Evolutionary conservation across 1,139 yeast species (phyloP).

Genomic region (Candida tropicalis): DNA sequence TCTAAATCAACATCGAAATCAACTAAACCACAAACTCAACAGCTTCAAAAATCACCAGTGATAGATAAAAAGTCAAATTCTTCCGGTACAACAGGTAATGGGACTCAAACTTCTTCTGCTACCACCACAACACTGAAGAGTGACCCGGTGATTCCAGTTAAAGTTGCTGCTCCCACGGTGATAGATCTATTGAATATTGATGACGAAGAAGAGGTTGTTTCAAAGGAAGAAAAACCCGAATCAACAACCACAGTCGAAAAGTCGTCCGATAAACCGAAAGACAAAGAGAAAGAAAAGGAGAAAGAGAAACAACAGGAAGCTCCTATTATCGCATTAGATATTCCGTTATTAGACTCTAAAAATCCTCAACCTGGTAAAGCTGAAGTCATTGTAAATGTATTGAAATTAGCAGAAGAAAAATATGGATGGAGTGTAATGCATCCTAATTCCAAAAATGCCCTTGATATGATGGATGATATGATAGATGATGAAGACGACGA

Average conservation of each 20-base stretch:
- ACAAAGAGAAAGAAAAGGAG: slow-evolving; percentile 29
- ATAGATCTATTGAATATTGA: slow-evolving; percentile 18
- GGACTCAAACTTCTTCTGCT: neutral
- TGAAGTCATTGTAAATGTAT: slow-evolving; percentile 76
- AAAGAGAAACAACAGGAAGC: slow-evolving; percentile 26
- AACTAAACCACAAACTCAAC: slow-evolving; percentile 10
- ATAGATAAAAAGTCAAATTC: slow-evolving; percentile 19
- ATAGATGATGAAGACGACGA: slow-evolving; percentile 64
- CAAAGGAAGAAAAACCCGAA: slow-evolving; percentile 13
- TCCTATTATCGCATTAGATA: slow-evolving; percentile 61
- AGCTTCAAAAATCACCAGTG: slow-evolving; percentile 16
- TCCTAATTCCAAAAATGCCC: slow-evolving; percentile 64
- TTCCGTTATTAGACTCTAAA: slow-evolving; percentile 54
- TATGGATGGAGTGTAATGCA: slow-evolving; percentile 79
- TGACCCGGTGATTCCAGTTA: slow-evolving; percentile 16
- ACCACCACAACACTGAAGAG: slow-evolving; percentile 18
- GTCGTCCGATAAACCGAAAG: slow-evolving; percentile 18
- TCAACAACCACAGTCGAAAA: slow-evolving; percentile 14
- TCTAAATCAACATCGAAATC: neutral
- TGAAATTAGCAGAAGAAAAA: slow-evolving; percentile 80
- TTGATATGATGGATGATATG: slow-evolving; percentile 63
- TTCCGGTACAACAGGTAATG: neutral
- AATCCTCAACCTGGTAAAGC: slow-evolving; percentile 64
- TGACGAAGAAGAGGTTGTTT: slow-evolving; percentile 14
- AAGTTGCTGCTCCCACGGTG: slow-evolving; percentile 18